These are phyloP conservation scores for Thermoascus crustaceus DNA, from an alignment of 2,329 filamentous ascomycete genomes.

Conservation along the genomic window DNA sequence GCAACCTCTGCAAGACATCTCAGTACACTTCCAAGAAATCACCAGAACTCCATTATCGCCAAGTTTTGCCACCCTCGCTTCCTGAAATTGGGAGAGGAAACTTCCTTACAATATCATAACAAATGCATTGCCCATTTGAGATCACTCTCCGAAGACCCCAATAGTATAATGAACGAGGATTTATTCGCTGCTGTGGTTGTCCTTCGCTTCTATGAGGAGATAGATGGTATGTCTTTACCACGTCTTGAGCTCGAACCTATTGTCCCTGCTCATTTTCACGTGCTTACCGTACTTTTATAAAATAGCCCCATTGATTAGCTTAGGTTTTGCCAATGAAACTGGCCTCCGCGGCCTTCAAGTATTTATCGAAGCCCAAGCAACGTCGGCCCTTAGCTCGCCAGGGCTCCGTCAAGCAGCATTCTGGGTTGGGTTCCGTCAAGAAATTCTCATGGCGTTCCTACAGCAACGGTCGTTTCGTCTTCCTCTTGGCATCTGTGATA, in stretches of 20 bases:
- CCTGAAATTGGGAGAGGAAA: constrained; percentile 14
- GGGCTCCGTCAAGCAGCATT: constrained; percentile 31
- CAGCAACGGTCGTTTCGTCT: constrained; percentile 41
- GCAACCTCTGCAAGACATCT: constrained; percentile 8
- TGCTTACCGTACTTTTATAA: constrained; percentile 10
- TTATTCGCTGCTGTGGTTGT: constrained; percentile 50
- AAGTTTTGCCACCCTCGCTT: constrained; percentile 20
- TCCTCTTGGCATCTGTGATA: constrained; percentile 43
- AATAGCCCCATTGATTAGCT: neutral
- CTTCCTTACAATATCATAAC: constrained; percentile 19
- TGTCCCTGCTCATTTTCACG: constrained; percentile 8
- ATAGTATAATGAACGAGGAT: constrained; percentile 41
- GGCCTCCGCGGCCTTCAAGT: constrained; percentile 7
- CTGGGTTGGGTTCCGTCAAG: constrained; percentile 40
- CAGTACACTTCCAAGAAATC: neutral
- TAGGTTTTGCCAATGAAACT: constrained; percentile 12
- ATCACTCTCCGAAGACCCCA: constrained; percentile 23
- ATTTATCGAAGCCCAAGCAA: constrained; percentile 4
- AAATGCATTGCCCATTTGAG: constrained; percentile 20
- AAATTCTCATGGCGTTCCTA: constrained; percentile 39
- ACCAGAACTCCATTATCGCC: constrained; percentile 14
- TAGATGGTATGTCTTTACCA: constrained; percentile 43
- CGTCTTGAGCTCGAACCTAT: constrained; percentile 33
- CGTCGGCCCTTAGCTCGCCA: constrained; percentile 14
- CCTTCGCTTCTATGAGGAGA: constrained; percentile 50